Percentiles rank a stretch among this genome's conserved stretches.
phyloP scores from a whole-genome alignment of 2,329 filamentous ascomycete genomes.

The Trichophyton benhamiae region DNA sequence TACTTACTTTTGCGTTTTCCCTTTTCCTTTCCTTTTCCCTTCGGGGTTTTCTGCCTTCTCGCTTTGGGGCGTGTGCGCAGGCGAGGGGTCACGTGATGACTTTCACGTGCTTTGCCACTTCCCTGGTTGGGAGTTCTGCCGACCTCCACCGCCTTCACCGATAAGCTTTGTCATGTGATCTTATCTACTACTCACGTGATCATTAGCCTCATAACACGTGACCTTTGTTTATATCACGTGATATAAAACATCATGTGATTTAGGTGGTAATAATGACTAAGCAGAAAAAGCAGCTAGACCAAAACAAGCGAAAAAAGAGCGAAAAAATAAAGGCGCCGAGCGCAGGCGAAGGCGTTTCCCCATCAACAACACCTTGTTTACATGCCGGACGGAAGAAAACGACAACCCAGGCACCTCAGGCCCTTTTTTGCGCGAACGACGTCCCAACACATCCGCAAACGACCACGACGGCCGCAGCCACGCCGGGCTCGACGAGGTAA shows the following conservation, averaged over 20 bases:
- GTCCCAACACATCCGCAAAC: neutral
- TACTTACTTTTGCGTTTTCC: neutral
- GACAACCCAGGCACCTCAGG: constrained; percentile 5
- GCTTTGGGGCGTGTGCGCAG: neutral
- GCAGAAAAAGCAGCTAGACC: neutral
- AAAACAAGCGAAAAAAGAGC: neutral
- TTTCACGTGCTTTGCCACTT: neutral
- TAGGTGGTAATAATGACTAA: neutral
- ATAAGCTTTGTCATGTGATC: neutral
- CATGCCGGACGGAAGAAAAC: neutral
- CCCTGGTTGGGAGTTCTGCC: neutral
- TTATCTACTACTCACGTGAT: neutral
- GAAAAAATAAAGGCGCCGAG: constrained; percentile 4
- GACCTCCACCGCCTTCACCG: neutral
- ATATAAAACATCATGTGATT: too few species aligned
- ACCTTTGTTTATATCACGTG: neutral
- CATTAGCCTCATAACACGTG: neutral
- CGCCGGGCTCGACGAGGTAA: neutral
- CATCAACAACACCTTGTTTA: constrained; percentile 17
- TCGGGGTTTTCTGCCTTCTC: neutral
- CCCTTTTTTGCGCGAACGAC: neutral
- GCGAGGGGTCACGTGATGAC: neutral
- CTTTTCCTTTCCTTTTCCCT: neutral
- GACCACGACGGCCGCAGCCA: neutral
- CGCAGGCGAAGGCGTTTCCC: constrained; percentile 12